Conservation (phyloP, 192 early-diverging fungal species). For the Backusella parvicylindrica region DNA sequence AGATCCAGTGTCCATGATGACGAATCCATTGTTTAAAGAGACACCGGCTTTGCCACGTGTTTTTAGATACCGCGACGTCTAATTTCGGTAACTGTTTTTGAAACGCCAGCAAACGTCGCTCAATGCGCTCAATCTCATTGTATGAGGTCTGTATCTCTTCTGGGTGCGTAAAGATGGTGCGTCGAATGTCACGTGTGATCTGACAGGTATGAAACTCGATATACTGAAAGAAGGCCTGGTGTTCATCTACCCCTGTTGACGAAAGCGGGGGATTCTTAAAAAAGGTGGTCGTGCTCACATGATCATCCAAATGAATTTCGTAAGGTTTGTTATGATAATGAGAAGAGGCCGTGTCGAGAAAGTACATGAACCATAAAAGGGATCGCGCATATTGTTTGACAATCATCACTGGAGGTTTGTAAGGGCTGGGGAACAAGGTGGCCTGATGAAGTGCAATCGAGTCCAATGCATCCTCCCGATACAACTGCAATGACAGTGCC, state of each 20-base stretch:
- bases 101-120: conserved; percentile 8
- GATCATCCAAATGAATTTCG: conserved; percentile 21
- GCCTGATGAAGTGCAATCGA: conserved; percentile 7
- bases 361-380: conserved; percentile 32
- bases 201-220: conserved; percentile 27
- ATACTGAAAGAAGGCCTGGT: conserved; percentile 23
- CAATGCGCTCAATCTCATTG: conserved; percentile 26
- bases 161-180: conserved; percentile 24
- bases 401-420: not conserved
- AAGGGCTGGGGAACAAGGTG: not conserved
- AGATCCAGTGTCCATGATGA: conserved; percentile 33
- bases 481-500: conserved; percentile 25
- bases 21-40: conserved; percentile 29
- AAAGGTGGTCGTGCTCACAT: not conserved
- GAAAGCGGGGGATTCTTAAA: conserved; percentile 12
- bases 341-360: conserved; percentile 29
- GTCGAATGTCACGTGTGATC: conserved; percentile 31
- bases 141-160: conserved; percentile 15
- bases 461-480: conserved; percentile 20
- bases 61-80: not conserved
- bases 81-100: conserved; percentile 8
- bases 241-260: conserved; percentile 6
- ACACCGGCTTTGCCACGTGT: conserved; percentile 20
- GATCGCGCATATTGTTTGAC: conserved; percentile 21
- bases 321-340: conserved; percentile 35